phyloP scores from a whole-genome alignment of 2,329 filamentous ascomycete genomes.

The Botrytis medusae region DNA sequence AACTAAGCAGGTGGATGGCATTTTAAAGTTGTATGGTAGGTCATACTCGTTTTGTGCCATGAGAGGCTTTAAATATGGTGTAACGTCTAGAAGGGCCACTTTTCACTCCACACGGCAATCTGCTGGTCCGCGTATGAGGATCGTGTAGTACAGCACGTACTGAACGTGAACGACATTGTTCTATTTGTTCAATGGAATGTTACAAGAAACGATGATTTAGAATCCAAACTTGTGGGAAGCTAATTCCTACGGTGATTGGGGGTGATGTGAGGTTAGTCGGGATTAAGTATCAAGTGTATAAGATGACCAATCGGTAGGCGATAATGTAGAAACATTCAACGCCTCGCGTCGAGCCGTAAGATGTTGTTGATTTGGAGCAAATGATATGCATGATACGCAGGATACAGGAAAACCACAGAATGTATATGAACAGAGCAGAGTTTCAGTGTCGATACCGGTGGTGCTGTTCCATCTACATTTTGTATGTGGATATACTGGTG shows the following conservation, averaged over 20 bases:
- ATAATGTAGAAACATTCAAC: neutral
- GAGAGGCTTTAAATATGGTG: neutral
- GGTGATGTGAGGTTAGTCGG: too few species aligned
- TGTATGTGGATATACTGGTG: neutral
- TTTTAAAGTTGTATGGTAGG: neutral
- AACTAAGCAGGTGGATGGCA: neutral
- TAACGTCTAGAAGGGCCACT: neutral
- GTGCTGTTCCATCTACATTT: neutral
- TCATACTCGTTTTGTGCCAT: slow-evolving; percentile 12
- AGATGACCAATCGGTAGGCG: neutral
- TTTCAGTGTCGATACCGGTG: neutral
- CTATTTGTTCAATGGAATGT: neutral
- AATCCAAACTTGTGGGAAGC: neutral
- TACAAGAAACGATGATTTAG: neutral
- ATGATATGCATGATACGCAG: neutral
- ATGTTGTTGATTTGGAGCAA: neutral
- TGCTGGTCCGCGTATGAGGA: slow-evolving; percentile 1
- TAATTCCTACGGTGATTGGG: neutral
- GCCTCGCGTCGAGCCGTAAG: neutral
- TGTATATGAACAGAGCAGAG: neutral
- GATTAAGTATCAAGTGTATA: neutral
- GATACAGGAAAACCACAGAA: neutral
- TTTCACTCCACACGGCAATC: neutral
- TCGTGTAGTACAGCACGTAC: too few species aligned
- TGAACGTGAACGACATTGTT: neutral